Evolutionary conservation across 257 asterid genomes (phyloP), one percentile per base, ranked within the genome.

Genomic region (Ligustrum vulgare): DNA sequence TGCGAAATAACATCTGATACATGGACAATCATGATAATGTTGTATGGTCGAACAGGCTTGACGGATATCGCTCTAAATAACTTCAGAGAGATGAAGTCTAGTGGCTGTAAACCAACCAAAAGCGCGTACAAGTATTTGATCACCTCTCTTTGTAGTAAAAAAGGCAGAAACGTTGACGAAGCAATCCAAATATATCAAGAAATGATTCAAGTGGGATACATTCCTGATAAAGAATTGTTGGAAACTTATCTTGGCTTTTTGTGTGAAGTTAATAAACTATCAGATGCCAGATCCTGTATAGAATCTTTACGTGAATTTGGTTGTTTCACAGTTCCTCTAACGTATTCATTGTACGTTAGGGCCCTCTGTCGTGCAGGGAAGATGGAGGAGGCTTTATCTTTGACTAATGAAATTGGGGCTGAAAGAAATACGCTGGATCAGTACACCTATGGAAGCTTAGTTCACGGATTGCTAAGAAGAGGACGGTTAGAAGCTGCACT

Each of bases 21-120:
- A 18, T 91, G 98, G 98, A 87, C 94, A 8, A 88, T 91, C 89
- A 87, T 91, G 91, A 93, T 93, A 78, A 80, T 85, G 97, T 94
- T 78, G 89, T 93, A 93, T 78, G 97, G 96, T 8, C 90, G 87
- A 70, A 84, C 93, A 22, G 96, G 98, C 54, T 82, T 91, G 75
- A 93, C 97, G 0, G 81, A 91, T 73, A 86, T 84, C 41, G 94
- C 98, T 70, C 79, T 90, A 86, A 81, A 72, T 45, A 80, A 35
- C 69, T 93, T 91, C 77, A 79, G 32, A 72, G 97, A 93, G 82
- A 91, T 93, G 97, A 91, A 90, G 82, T 79, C 70, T 35, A 82
- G 87, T 16, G 81, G 87, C 12, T 85, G 87, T 64, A 84, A 78
- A 74, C 98, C 97, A 5, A 83, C 80, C 45, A 83, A 74, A 73